A percentile compares a stretch with the other conserved stretches of the same genome.
Evolutionary conservation across 768 basidiomycete genomes (phyloP).

Genomic region (Pisolithus tinctorius): DNA sequence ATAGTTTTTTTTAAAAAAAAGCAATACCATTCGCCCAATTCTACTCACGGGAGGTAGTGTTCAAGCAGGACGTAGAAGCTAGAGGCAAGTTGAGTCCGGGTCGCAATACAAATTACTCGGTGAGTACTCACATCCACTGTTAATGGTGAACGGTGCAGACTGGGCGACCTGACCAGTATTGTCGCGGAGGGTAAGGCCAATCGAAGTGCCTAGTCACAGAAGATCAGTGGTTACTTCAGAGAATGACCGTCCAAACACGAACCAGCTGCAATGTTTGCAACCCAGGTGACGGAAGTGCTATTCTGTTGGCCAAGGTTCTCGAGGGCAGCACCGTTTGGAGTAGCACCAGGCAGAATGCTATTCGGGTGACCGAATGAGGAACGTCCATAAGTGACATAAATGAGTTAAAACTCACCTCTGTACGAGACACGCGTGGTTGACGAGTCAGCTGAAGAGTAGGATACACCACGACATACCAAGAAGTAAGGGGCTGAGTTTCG

Average conservation of each 20-base stretch:
- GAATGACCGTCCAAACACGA: not conserved
- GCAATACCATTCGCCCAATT: constrained; percentile 8
- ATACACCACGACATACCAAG: constrained; percentile 39
- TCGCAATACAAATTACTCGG: not conserved
- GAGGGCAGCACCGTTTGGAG: constrained; percentile 39
- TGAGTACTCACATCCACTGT: constrained; percentile 40
- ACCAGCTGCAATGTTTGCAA: constrained; percentile 44
- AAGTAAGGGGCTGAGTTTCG: constrained; percentile 48
- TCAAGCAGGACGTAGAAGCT: constrained; percentile 31
- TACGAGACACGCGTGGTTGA: not conserved
- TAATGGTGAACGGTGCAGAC: constrained; percentile 46
- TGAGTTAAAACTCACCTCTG: constrained; percentile 32
- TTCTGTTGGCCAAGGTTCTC: constrained; percentile 37
- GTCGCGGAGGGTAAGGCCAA: constrained; percentile 62
- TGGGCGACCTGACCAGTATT: constrained; percentile 42
- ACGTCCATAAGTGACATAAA: not conserved
- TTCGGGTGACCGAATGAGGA: not conserved
- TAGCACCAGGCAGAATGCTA: constrained; percentile 50
- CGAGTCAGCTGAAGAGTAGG: not conserved
- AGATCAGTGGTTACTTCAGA: not conserved
- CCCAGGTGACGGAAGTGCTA: constrained; percentile 46
- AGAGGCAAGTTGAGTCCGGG: constrained; percentile 16
- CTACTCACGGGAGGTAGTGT: constrained; percentile 17
- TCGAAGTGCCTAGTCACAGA: constrained; percentile 32
- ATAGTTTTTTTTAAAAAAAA: constrained; percentile 10